phyloP scores from a whole-genome alignment of 768 basidiomycete species.

The Phylloporus sp. region DNA sequence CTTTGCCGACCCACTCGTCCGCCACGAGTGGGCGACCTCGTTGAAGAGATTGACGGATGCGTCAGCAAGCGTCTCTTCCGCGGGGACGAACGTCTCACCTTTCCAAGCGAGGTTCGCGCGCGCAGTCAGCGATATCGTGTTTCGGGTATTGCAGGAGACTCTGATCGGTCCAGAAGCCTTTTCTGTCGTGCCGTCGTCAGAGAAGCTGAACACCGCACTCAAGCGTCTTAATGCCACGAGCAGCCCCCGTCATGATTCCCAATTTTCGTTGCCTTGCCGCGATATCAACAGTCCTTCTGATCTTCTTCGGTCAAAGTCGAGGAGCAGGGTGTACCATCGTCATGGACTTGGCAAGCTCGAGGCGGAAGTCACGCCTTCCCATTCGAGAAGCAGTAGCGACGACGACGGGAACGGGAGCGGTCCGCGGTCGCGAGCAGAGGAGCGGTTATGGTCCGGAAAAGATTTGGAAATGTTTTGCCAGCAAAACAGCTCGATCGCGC shows the following conservation, averaged over 20 bases:
- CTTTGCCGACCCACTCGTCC: constrained; percentile 71
- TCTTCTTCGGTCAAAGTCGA: constrained; percentile 63
- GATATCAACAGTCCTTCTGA: constrained; percentile 24
- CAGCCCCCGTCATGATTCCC: constrained; percentile 16
- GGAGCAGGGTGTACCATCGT: constrained; percentile 62
- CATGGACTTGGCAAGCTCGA: constrained; percentile 63
- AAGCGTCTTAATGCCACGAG: constrained; percentile 27
- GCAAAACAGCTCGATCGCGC: constrained; percentile 83
- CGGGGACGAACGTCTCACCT: constrained; percentile 31
- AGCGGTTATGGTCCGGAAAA: constrained; percentile 68
- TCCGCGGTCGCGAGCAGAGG: constrained; percentile 36
- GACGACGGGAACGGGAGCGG: constrained; percentile 30
- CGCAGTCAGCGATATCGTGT: constrained; percentile 71
- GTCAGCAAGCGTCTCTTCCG: constrained; percentile 25
- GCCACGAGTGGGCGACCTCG: constrained; percentile 67
- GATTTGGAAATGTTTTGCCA: constrained; percentile 81
- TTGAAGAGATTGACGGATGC: constrained; percentile 64
- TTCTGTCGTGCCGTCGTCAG: constrained; percentile 18
- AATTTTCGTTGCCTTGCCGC: constrained; percentile 25
- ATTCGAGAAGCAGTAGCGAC: constrained; percentile 28
- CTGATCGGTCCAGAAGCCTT: constrained; percentile 46
- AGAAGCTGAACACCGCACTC: constrained; percentile 32
- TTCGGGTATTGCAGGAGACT: constrained; percentile 81
- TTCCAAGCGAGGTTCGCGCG: constrained; percentile 46
- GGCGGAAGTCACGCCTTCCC: constrained; percentile 35